Base-by-base conservation (phyloP, 164 flowering plant species). In the Stephania japonica region DNA sequence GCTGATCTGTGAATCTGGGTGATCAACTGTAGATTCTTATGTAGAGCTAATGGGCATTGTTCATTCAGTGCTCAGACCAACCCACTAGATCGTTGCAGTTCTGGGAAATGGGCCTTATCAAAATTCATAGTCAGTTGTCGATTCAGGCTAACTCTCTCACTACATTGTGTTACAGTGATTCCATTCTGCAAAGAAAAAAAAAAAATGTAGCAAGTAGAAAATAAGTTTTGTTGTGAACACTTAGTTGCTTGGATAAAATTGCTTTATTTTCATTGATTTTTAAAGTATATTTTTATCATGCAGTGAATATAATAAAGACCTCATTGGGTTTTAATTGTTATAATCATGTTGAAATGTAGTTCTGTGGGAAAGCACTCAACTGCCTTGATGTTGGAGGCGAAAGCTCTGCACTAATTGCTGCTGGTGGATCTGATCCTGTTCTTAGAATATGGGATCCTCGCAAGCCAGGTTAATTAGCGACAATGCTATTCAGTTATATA, bases 391-490 rank as follows among this genome's bases (percentile, higher is more conserved):
- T 91, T 75, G 98, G 98, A 24, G 98, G 97, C 72, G 99, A 93
- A 86, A 79, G 93, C 74, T 85, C 94, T 72, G 80, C 90, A 67
- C 92, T 95, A 24, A 79, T 93, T 77, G 97, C 94, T 75, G 97
- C 92, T 61, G 98, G 96, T 65, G 90, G 92, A 77, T 93, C 98
- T 74, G 98, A 95, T 71, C 86, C 91, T n/a, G 73, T 86, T 72
- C 83, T 95, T 70, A 83, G 96, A 80, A 82, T 95, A 74, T 95
- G 98, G 99, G 99, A 95, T 87, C 96, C 98, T 78, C 94, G 99
- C 64, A 93, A 89, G 81, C 97, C 97, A 85, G 99, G 99, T 89
- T 1, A 69, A 24, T 70, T 26, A 43, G 1, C 38, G 38, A 32
- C 43, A 1, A 66, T 43, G 13, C 16, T 65, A 49, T 32, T n/a